Evolutionary conservation across 768 basidiomycete genomes (phyloP), one percentile per base, ranked within the genome.

Genomic region (Boletus pseudo-olivaceus): DNA sequence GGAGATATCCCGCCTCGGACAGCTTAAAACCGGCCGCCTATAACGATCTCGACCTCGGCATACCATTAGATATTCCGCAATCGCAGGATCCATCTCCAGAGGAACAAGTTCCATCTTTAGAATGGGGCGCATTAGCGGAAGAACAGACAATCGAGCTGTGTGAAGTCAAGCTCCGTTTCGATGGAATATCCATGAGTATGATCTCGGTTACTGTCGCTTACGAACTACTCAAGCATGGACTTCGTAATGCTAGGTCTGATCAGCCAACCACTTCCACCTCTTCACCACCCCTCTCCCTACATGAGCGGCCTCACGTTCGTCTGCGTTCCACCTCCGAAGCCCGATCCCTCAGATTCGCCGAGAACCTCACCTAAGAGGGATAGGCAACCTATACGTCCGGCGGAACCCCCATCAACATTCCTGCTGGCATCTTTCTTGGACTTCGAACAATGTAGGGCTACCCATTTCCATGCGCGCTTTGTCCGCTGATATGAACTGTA

Each of bases 121-220:
- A 77, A 39, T 77, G 80, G 78, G 84, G 85, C 45, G 68, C 73
- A 41, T 80, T 80, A 70, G 79, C 82, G 5, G 85, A 87, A 63
- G 84, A 87, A 49, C 70, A 73, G 7, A 75, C 66, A 3, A 80
- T 90, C 55, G 80, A 85, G 34, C 57, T 89, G n/a, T 82, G 75
- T 49, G 83, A 87, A 68, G 75, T 87, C 10, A 75, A 75, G 29
- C 62, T 88, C 15, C 68, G 72, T 33, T 80, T 78, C 49, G 78
- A 83, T 52, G 75, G 77, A 33, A 33, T 55, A 33, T 51, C 57
- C 7, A 74, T 80, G 54, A 70, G 83, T 84, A 71, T 56, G 78
- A 32, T 40, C 14, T 47, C 38, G 29, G 20, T 51, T 19, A 20
- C 19, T 45, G 26, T 51, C 23, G 41, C 17, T 39, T 51, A 33